Base-by-base conservation (phyloP, 1,284 basidiomycete genomes). In the Cryptococcus jaspeensis region DNA sequence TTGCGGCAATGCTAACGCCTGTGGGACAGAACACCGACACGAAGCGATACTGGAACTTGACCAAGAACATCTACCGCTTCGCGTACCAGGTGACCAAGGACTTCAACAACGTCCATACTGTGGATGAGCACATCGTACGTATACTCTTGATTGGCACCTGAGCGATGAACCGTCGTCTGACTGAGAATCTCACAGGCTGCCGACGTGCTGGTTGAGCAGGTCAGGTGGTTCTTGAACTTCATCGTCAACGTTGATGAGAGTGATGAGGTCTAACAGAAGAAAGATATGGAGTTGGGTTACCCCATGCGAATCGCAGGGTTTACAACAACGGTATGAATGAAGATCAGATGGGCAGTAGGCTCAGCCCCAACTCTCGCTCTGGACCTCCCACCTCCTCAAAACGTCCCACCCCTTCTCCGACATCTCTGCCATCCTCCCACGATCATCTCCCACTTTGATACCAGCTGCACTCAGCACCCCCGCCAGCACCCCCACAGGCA, bases 1-100 rank as follows among this genome's bases (percentile, higher is more conserved):
- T 1, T 12, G 6, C 15, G 25, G 32, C 12, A 32, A 32, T 5
- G 28, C 28, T 32, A 9, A 32, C n/a, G 44, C 13, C 12, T 22
- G 22, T 5, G 7, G 2, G 22, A 32, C 41, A 66, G 57, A 75
- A 75, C 58, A 75, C 73, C 49, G 73, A 75, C 53, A 75, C 74
- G 3, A 73, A 71, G 62, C 63, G 66, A 50, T 73, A 73, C 66
- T 75, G 74, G 74, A 65, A 65, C 53, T 62, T 75, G 45, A 74
- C 74, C 28, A 50, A 54, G 9, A 74, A 74, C 61, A 74, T 75
- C 45, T 74, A 73, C 60, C 67, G 72, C 36, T 75, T 72, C 44
- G 72, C 65, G 1, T 73, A 73, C 52, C 39, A 41, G 20, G 52
- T 44, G 40, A 58, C 42, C 25, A 46, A 32, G 20, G 51, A 49